Conservation (phyloP, 129 eudicot genomes). For the Flaveria trinervia region DNA sequence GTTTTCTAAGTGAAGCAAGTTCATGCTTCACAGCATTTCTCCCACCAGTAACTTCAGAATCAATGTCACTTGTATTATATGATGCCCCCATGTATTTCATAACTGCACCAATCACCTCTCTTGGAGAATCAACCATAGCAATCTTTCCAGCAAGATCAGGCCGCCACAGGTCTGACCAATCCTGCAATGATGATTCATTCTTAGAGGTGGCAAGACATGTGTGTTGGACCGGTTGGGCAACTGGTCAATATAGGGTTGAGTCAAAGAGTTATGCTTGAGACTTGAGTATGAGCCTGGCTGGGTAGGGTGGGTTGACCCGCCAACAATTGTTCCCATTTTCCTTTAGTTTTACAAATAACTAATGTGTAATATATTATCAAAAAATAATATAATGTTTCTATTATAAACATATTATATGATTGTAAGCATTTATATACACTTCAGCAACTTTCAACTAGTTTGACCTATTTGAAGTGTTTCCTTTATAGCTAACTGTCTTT, state of each 20-base stretch:
- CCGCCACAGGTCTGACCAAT: constrained; percentile 97
- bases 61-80: constrained; percentile 72
- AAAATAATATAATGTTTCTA: not conserved
- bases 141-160: constrained; percentile 91
- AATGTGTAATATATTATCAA: not conserved
- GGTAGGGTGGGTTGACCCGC: not conserved
- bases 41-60: constrained; percentile 77
- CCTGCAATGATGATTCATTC: constrained; percentile 49
- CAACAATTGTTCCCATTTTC: not conserved
- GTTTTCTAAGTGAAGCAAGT: constrained; percentile 59
- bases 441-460: not conserved
- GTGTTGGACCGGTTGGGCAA: not conserved
- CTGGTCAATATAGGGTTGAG: not conserved
- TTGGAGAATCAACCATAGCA: constrained; percentile 87
- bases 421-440: constrained; percentile 9
- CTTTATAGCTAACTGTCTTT: not conserved
- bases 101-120: constrained; percentile 92
- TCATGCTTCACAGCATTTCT: constrained; percentile 66
- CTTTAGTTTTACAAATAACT: not conserved
- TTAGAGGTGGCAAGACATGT: not conserved
- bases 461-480: not conserved
- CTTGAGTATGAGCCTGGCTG: not conserved
- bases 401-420: not conserved
- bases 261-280: not conserved
- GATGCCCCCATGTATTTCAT: constrained; percentile 88